phyloP scores from a whole-genome alignment of 2,329 filamentous ascomycete species.

The Verticillium zaregamsianum region DNA sequence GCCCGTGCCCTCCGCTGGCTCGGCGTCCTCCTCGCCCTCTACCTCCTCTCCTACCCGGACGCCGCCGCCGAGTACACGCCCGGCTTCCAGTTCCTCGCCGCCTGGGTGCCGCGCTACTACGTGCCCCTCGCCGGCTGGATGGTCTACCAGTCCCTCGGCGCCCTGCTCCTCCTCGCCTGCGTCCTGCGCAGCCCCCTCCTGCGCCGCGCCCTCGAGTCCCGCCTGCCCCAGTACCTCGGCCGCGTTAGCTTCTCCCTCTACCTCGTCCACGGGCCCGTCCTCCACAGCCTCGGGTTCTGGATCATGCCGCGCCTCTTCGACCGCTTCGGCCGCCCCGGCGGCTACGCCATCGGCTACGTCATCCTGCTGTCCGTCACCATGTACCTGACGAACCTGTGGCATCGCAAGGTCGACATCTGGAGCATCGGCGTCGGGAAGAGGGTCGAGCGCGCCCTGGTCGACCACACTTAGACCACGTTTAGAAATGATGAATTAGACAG shows the following conservation, averaged over 20 bases:
- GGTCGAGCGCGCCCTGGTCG: constrained; percentile 25
- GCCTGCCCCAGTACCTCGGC: constrained; percentile 30
- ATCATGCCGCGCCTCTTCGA: constrained; percentile 35
- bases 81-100: constrained; percentile 27
- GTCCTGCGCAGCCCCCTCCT: constrained; percentile 27
- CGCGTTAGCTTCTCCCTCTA: constrained; percentile 37
- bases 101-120: constrained; percentile 31
- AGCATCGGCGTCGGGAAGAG: constrained; percentile 30
- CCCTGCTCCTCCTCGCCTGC: constrained; percentile 29
- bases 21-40: constrained; percentile 26
- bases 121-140: constrained; percentile 30
- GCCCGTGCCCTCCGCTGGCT: constrained; percentile 19
- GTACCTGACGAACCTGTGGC: constrained; percentile 30
- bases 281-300: constrained; percentile 23
- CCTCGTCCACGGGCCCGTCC: constrained; percentile 28
- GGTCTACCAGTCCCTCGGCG: constrained; percentile 34
- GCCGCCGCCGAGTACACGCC: constrained; percentile 32
- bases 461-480: background rate
- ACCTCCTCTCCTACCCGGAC: constrained; percentile 35
- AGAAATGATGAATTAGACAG: too few relatives aligned
- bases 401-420: constrained; percentile 30
- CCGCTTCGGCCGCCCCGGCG: constrained; percentile 22
- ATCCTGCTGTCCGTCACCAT: constrained; percentile 24
- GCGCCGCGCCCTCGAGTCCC: constrained; percentile 22
- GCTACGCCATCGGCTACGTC: constrained; percentile 26